Evolutionary conservation across 371 early-diverging fungal genomes (phyloP).

Genomic region (Mortierella sp.): DNA sequence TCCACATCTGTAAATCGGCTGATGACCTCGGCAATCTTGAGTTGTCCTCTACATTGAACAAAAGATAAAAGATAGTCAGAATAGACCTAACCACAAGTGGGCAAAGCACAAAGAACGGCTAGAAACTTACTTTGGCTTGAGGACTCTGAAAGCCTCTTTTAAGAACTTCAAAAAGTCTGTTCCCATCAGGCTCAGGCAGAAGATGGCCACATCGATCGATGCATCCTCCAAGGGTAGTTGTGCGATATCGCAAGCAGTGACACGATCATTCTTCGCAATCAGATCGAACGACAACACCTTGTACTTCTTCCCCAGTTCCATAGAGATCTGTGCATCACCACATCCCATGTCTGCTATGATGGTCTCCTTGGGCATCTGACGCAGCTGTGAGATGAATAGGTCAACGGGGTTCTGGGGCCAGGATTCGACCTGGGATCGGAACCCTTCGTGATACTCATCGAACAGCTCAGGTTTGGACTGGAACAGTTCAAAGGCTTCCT

Average conservation of each 20-base stretch:
- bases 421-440: constrained; percentile 90
- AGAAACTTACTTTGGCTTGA: constrained; percentile 78
- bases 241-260: constrained; percentile 95
- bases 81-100: too few relatives aligned
- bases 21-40: constrained; percentile 94
- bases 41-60: constrained; percentile 72
- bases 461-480: constrained; percentile 88
- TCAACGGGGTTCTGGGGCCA: constrained; percentile 99
- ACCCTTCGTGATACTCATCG: constrained; percentile 97
- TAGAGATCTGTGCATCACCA: constrained; percentile 95
- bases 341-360: constrained; percentile 98
- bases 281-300: constrained; percentile 96
- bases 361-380: constrained; percentile 58
- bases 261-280: constrained; percentile 82
- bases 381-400: constrained; percentile 79
- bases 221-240: constrained; percentile 82
- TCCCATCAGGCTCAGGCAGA: constrained; percentile 98
- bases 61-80: constrained; percentile 2
- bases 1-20: constrained; percentile 87
- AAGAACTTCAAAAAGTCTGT: constrained; percentile 94
- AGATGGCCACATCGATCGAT: constrained; percentile 91
- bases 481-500: constrained; percentile 81
- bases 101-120: constrained; percentile 4
- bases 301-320: constrained; percentile 66
- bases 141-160: constrained; percentile 90